Base-by-base conservation (phyloP, 768 basidiomycete species). In the Kwoniella sp. region DNA sequence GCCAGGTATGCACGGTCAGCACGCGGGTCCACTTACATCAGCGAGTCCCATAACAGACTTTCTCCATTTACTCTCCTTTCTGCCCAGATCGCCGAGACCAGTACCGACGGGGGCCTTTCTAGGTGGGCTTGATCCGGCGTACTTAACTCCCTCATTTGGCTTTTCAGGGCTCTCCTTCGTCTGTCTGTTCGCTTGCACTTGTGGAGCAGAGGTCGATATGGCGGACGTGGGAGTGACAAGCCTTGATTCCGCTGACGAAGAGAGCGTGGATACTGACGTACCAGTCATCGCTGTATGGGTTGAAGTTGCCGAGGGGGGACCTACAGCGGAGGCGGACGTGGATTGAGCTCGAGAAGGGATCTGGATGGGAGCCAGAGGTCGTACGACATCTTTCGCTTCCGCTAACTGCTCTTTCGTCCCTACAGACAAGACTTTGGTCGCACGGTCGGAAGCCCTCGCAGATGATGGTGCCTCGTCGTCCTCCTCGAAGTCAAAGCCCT, bases 31-130 rank as follows among this genome's bases (percentile, higher is more conserved):
- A 71, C 71, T 71, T 46, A 74, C 72, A 13, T 64, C 70, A 12
- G 67, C 67, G 7, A 77, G 33, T 17, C 59, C 60, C 66, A 72
- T 72, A 4, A 77, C 63, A 24, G 72, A 74, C 55, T 70, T 68
- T 33, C 54, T 61, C 68, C 59, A 61, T 56, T 63, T 69, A 25
- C 50, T 65, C 37, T 55, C 61, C 54, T 58, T 60, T 22, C 61
- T 62, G 4, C 57, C 59, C 40, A 70, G 26, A n/a, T 69, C 60
- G 26, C 30, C 58, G 22, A 58, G 24, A 29, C 58, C 46, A 22
- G 33, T 46, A 12, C 48, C 56, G 26, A 63, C 49, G 24, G 65
- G 65, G 7, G 65, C 65, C 27, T 62, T 61, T 19, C 60, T n/a
- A 29, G 65, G 60, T 13, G 65, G 65, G 61, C 65, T 67, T 17